Percentiles rank a stretch among this genome's conserved stretches.
phyloP scores from a whole-genome alignment of 768 basidiomycete species.

The Collybiopsis luxurians region DNA sequence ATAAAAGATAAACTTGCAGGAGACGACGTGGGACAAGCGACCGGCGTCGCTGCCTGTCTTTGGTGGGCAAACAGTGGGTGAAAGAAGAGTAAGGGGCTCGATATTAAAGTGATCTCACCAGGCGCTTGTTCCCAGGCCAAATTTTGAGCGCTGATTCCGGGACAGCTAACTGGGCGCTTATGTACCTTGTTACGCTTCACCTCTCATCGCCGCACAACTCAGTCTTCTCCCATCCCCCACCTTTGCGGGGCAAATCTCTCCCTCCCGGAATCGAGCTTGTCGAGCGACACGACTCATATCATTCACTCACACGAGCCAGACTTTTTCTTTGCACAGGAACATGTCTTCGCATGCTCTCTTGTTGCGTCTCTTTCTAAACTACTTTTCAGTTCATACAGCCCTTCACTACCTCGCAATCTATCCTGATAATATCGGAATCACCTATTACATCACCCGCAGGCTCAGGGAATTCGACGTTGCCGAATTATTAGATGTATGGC shows the following conservation, averaged over 20 bases:
- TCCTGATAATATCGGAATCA: slow-evolving; percentile 87
- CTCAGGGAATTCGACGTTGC: slow-evolving; percentile 63
- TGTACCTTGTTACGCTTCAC: no score
- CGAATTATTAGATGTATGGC: slow-evolving; percentile 84
- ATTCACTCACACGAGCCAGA: no score
- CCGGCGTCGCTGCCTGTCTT: background rate
- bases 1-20: background rate
- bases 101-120: background rate
- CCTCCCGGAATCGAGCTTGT: no score
- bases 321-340: no score
- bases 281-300: no score
- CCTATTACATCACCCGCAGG: slow-evolving; percentile 81
- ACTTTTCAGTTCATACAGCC: slow-evolving; percentile 93
- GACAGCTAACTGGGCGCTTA: no score
- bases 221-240: no score
- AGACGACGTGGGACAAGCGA: background rate
- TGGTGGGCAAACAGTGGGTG: background rate
- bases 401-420: slow-evolving; percentile 83
- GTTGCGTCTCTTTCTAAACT: slow-evolving; percentile 89
- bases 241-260: no score
- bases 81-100: background rate
- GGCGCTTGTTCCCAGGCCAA: no score
- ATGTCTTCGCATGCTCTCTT: slow-evolving; percentile 66
- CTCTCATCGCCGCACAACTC: no score
- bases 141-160: background rate